Conservation (phyloP, 148 eudicot species). For the Rhododendron mucronatum region DNA sequence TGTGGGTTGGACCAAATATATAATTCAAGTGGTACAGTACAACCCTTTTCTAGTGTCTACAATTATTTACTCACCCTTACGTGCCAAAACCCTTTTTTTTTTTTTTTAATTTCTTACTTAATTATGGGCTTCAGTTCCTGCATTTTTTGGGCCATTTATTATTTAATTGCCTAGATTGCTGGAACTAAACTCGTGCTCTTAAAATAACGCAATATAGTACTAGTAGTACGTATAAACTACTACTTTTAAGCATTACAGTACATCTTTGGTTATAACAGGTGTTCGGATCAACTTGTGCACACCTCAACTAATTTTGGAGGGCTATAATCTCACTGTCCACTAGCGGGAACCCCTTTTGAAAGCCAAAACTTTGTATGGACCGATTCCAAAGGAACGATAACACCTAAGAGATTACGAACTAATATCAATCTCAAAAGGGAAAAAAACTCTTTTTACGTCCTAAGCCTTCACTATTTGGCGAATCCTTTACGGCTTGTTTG, state of each 20-base stretch:
- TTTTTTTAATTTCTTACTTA: neutral
- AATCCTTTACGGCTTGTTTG: too few species aligned
- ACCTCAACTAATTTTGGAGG: too few species aligned
- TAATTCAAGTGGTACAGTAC: neutral
- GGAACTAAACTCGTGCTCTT: slow-evolving; percentile 25
- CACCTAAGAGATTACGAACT: neutral
- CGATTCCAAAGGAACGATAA: neutral
- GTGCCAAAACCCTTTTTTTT: neutral
- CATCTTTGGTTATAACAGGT: too few species aligned
- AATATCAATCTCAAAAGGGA: too few species aligned
- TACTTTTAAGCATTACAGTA: too few species aligned
- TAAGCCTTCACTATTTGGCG: too few species aligned
- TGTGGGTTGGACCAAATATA: neutral
- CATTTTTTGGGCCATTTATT: neutral
- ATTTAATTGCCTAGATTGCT: slow-evolving; percentile 14
- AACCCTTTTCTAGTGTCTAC: neutral
- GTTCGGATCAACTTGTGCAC: too few species aligned
- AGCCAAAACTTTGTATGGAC: neutral
- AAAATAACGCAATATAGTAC: neutral
- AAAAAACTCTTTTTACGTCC: too few species aligned
- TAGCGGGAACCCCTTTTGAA: too few species aligned
- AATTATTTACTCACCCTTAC: neutral
- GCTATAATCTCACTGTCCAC: neutral
- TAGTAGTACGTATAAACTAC: neutral
- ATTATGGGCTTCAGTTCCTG: neutral